Base-by-base conservation (phyloP, 768 basidiomycete genomes). In the Naganishia vaughanmartiniae region DNA sequence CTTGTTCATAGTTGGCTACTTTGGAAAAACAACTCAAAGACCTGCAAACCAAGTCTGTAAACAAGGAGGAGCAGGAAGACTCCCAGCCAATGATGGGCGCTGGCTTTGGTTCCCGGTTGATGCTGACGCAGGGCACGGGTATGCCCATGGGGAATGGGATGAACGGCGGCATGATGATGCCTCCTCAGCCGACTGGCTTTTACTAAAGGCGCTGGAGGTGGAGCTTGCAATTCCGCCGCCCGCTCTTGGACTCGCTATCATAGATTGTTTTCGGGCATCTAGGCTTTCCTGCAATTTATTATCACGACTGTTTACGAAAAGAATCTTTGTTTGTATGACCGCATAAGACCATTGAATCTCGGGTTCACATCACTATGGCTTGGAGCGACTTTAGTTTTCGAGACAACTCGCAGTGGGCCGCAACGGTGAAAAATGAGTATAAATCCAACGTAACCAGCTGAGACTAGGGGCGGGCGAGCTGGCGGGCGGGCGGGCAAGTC, bases 1-100 rank as follows among this genome's bases (percentile, higher is more conserved):
- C 58, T 54, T n/a, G 70, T 42, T 42, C 42, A 14, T 70, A 92
- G 90, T 75, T 95, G 78, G 85, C 87, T 4, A 83, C 86, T 42
- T 84, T 98, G 51, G 93, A 96, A 84, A 93, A 90, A 83, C 89
- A 95, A 78, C 87, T 97, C 51, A 88, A 87, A 80, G 94, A 95
- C 79, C 86, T 90, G 54, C 87, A 89, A 34, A 89, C 89, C 83
- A 93, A 91, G 82, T 90, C 93, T 42, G 86, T 84, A 31, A 88
- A 89, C 79, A 95, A 96, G 83, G 93, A 95, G 84, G 86, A 92
- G 80, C 88, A 88, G 58, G 93, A 95, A 76, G 87, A 91, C 15
- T 88, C 91, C 69, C 87, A 88, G 65, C 89, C 90, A 6, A 91
- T 95, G 74, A 91, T 95, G 83, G 93, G 92, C 78, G 90, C 91